Percentiles rank a stretch among this genome's conserved stretches.
Conservation (phyloP, 306 rosid genomes). For the Abrus precatorius region DNA sequence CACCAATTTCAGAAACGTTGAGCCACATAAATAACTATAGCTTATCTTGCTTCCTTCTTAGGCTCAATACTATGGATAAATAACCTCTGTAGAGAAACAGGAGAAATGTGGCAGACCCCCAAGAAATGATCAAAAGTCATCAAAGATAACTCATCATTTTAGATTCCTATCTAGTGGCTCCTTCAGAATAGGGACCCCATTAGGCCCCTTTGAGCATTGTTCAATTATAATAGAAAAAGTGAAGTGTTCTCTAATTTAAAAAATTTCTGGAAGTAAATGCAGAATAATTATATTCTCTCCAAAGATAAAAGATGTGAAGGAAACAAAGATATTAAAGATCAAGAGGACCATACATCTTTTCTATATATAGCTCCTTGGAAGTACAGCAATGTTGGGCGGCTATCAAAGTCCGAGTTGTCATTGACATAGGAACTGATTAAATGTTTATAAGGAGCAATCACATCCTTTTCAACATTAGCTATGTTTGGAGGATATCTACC, state of each 20-base stretch:
- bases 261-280: not conserved
- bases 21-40: not conserved
- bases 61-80: not conserved
- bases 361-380: constrained; percentile 92
- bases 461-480: constrained; percentile 83
- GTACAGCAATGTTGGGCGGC: constrained; percentile 71
- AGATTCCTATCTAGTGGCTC: not conserved
- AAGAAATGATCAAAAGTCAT: constrained; percentile 5
- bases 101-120: not conserved
- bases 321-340: constrained; percentile 29
- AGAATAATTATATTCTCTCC: constrained; percentile 23
- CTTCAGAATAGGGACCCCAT: not conserved
- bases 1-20: not conserved
- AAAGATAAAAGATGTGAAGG: constrained; percentile 4
- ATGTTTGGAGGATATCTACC: constrained; percentile 82
- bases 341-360: constrained; percentile 73
- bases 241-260: not conserved
- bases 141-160: not conserved
- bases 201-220: not conserved
- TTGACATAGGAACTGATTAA: constrained; percentile 58
- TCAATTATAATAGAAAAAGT: not conserved
- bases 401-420: constrained; percentile 68
- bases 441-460: constrained; percentile 87
- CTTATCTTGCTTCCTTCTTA: not conserved
- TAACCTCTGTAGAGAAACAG: not conserved